Conservation (phyloP, 306 rosid species). For the Lotus japonicus region DNA sequence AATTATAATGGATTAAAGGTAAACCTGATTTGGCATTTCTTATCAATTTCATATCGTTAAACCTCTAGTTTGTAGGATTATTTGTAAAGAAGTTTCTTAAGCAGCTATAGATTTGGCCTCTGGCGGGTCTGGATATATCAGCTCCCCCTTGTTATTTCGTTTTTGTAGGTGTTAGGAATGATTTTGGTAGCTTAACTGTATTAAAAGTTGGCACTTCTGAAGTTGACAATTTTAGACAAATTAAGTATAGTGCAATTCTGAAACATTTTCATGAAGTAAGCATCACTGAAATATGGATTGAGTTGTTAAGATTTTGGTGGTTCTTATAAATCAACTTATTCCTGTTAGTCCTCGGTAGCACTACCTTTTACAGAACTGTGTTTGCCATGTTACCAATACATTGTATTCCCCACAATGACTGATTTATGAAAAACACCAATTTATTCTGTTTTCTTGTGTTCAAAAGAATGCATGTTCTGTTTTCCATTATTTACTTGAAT, state of each 20-base stretch:
- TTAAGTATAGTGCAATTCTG: background rate
- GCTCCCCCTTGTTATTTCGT: background rate
- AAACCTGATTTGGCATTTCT: background rate
- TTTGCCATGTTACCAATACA: background rate
- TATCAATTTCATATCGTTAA: background rate
- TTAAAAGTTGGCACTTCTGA: background rate
- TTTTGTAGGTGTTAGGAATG: background rate
- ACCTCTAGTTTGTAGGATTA: background rate
- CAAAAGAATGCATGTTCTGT: background rate
- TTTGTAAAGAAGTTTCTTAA: background rate
- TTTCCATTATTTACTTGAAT: background rate
- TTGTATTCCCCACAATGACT: background rate
- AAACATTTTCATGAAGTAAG: background rate
- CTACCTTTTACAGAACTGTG: background rate
- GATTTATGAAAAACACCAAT: background rate
- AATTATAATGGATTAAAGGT: background rate
- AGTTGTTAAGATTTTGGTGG: background rate
- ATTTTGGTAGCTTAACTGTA: background rate
- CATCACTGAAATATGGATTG: background rate
- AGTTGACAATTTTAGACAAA: background rate
- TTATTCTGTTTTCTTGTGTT: background rate
- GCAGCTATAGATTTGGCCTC: background rate
- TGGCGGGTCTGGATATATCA: background rate
- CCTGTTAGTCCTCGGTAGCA: background rate
- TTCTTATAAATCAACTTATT: slow-evolving; percentile 4